Evolutionary conservation across 441 rosid species (phyloP), one percentile per base, ranked within the genome.

Genomic region (Gossypium trilobum): DNA sequence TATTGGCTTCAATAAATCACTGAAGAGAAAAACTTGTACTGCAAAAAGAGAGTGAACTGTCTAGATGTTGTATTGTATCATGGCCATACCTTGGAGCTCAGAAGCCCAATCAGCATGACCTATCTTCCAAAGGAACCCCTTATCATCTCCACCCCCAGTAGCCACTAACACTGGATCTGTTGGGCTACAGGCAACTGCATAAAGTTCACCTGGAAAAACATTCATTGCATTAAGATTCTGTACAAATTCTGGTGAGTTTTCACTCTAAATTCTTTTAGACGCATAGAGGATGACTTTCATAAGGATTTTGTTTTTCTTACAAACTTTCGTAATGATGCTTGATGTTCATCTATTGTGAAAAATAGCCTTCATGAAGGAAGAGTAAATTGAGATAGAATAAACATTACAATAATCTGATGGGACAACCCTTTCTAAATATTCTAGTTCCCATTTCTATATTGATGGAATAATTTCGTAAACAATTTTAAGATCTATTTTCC

Each of bases 141-240:
- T 88, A 61, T 93, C 95, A 79, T 93, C 98, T 60, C 91, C 90
- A 66, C 97, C 96, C 16, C 98, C 97, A 68, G 96, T 91, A 67
- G 96, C 98, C 78, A 91, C 98, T 69, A 88, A 82, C 14, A 78
- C 79, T 23, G 96, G 83, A 76, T 91, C 93, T 27, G 87, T 82
- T 54, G 97, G 92, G 52, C 92, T 87, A 82, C 96, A 90, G 16
- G 91, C 87, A 76, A 90, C 83, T 0, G 90, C 70, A 78, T 89
- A 93, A 51, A 91, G 77, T 82, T 91, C 97, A 78, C 85, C 98
- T 91, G 50, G 39, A 66, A 10, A 42, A 27, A 50, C 17, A 48
- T 48, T 23, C 58, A 23, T 3, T 8, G 8, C 22, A 25, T 33
- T 33, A 33, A 33, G 10, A 33, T 33, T 33, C 42, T 33, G 42